Evolutionary conservation across 148 eudicot species (phyloP).

Genomic region (Talinum fruticosum): DNA sequence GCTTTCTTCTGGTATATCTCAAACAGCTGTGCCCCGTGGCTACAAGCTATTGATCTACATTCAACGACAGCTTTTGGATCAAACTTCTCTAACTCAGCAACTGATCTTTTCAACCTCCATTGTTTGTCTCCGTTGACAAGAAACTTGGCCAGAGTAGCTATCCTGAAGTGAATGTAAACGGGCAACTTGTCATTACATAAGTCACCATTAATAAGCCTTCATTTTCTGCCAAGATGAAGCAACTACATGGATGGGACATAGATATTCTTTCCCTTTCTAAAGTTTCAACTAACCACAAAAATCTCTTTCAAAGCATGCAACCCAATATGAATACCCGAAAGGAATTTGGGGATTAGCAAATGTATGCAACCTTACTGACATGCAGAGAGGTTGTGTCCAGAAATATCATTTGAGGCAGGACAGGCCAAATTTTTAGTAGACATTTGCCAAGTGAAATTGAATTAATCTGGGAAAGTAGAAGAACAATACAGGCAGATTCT

Average conservation of each 20-base stretch:
- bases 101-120: constrained; percentile 26
- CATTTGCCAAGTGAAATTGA: neutral
- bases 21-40: constrained; percentile 28
- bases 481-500: neutral
- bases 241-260: too few relatives aligned
- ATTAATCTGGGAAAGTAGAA: neutral
- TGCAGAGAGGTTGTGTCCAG: neutral
- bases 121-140: constrained; percentile 32
- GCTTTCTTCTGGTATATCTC: constrained; percentile 34
- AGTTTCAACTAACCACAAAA: too few relatives aligned
- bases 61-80: constrained; percentile 19
- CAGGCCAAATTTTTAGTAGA: neutral
- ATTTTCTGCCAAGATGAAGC: neutral
- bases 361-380: neutral
- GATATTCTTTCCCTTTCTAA: neutral
- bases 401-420: too few relatives aligned
- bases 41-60: constrained; percentile 30
- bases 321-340: neutral
- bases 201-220: constrained; percentile 10
- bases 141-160: constrained; percentile 30
- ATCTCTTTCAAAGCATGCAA: too few relatives aligned
- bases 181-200: neutral
- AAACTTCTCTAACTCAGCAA: constrained; percentile 27
- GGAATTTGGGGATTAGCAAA: neutral
- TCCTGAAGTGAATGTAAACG: constrained; percentile 25